Evolutionary conservation across 2,329 filamentous ascomycete genomes (phyloP).

Genomic region (Sporothrix brunneoviolacea): DNA sequence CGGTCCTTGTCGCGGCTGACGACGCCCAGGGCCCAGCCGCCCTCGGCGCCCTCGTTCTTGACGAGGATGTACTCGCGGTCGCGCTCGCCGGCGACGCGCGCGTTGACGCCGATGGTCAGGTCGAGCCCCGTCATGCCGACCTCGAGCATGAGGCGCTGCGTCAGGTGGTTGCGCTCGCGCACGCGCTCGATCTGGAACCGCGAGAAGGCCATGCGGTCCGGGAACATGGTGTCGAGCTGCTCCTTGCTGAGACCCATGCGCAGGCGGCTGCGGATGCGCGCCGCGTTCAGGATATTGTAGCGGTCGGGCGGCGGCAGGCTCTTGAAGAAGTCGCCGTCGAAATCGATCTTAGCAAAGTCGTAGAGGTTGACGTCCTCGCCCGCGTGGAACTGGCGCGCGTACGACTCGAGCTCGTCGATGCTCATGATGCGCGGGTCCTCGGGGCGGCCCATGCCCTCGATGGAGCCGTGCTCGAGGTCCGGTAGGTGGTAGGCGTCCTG

Average conservation of each 20-base stretch:
- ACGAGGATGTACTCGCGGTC: slow-evolving; percentile 93
- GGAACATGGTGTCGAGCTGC: slow-evolving; percentile 93
- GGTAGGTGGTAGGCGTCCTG: slow-evolving; percentile 95
- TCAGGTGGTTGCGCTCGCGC: slow-evolving; percentile 85
- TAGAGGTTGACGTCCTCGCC: slow-evolving; percentile 90
- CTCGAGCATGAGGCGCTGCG: slow-evolving; percentile 88
- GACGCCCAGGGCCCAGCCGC: slow-evolving; percentile 92
- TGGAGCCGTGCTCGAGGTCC: slow-evolving; percentile 65
- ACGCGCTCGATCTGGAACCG: slow-evolving; percentile 95
- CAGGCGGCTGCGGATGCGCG: slow-evolving; percentile 76
- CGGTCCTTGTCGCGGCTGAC: slow-evolving; percentile 78
- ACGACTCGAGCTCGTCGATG: slow-evolving; percentile 86
- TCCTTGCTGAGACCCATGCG: slow-evolving; percentile 97
- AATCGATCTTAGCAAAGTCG: slow-evolving; percentile 98
- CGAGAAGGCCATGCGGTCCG: slow-evolving; percentile 94
- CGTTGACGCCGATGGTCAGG: slow-evolving; percentile 58
- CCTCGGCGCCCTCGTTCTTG: slow-evolving; percentile 90
- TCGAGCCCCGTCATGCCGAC: slow-evolving; percentile 81
- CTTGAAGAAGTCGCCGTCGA: slow-evolving; percentile 90
- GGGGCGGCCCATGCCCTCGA: slow-evolving; percentile 79
- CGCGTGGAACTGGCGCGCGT: slow-evolving; percentile 83
- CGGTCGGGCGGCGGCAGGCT: slow-evolving; percentile 83
- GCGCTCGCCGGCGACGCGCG: slow-evolving; percentile 77
- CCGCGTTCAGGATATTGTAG: slow-evolving; percentile 96
- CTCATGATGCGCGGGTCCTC: slow-evolving; percentile 97